Percentiles rank a stretch among this genome's conserved stretches.
phyloP scores from a whole-genome alignment of 257 asterid species.

The Osmanthus fragrans region DNA sequence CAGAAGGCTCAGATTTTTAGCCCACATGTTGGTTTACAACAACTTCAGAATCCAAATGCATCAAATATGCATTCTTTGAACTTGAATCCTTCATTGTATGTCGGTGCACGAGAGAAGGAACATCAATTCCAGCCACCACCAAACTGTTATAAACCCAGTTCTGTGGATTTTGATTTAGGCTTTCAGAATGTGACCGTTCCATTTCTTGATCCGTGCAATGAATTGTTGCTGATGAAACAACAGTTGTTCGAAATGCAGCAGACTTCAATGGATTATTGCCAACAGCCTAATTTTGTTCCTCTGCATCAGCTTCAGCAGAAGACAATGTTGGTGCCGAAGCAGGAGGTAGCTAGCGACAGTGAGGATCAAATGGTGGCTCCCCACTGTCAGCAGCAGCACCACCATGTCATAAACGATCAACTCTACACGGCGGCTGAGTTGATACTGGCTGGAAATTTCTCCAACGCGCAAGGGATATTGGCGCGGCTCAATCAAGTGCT shows the following conservation, averaged over 20 bases:
- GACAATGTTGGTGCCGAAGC: slow-evolving; percentile 8
- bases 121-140: too few relatives aligned
- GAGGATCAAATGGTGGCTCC: neutral
- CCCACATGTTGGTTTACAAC: slow-evolving; percentile 1
- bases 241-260: too few relatives aligned
- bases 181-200: neutral
- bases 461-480: slow-evolving; percentile 60
- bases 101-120: too few relatives aligned
- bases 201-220: slow-evolving; percentile 4
- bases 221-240: too few relatives aligned
- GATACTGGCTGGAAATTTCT: slow-evolving; percentile 42
- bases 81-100: too few relatives aligned
- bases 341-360: neutral
- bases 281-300: slow-evolving; percentile 1
- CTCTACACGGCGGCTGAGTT: slow-evolving; percentile 42
- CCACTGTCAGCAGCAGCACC: slow-evolving; percentile 20
- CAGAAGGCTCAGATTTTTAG: slow-evolving; percentile 14
- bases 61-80: too few relatives aligned
- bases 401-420: slow-evolving; percentile 37
- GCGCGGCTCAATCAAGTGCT: slow-evolving; percentile 66
- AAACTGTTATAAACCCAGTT: neutral
- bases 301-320: neutral
- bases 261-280: neutral
- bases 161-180: neutral
- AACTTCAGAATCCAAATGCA: neutral